phyloP scores from a whole-genome alignment of 768 basidiomycete genomes.

The Pleurotus djamor region DNA sequence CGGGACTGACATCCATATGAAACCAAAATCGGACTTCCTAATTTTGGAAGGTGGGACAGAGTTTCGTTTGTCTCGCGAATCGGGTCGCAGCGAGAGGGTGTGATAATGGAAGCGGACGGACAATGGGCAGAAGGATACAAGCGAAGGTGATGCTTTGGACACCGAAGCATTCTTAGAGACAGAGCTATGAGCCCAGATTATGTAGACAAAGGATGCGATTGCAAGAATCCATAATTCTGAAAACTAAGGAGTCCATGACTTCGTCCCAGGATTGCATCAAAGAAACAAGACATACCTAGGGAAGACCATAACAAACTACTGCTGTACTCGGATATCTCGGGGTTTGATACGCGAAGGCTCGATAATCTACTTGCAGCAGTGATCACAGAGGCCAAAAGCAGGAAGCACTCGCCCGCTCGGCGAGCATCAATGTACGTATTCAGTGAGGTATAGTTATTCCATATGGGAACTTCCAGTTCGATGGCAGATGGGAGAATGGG shows the following conservation, averaged over 20 bases:
- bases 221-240: conserved; percentile 60
- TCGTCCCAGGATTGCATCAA: conserved; percentile 6
- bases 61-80: conserved; percentile 45
- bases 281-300: conserved; percentile 37
- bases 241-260: background rate
- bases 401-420: conserved; percentile 58
- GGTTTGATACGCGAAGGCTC: conserved; percentile 24
- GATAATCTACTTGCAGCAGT: conserved; percentile 52
- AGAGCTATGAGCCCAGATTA: conserved; percentile 58
- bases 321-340: conserved; percentile 15
- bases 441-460: conserved; percentile 36
- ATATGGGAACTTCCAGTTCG: conserved; percentile 41
- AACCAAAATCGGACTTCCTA: conserved; percentile 55
- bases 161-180: conserved; percentile 23
- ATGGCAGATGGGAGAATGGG: conserved; percentile 48
- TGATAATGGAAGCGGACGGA: conserved; percentile 12
- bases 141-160: conserved; percentile 13
- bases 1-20: conserved; percentile 89
- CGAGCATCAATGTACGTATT: conserved; percentile 60
- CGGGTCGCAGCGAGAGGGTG: conserved; percentile 27
- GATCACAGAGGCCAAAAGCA: conserved; percentile 63
- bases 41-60: conserved; percentile 12
- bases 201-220: conserved; percentile 55
- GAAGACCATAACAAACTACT: conserved; percentile 43
- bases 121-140: conserved; percentile 14